A percentile compares a stretch with the other conserved stretches of the same genome.
Evolutionary conservation across 345 rosid genomes (phyloP).

Genomic region (Punica granatum): DNA sequence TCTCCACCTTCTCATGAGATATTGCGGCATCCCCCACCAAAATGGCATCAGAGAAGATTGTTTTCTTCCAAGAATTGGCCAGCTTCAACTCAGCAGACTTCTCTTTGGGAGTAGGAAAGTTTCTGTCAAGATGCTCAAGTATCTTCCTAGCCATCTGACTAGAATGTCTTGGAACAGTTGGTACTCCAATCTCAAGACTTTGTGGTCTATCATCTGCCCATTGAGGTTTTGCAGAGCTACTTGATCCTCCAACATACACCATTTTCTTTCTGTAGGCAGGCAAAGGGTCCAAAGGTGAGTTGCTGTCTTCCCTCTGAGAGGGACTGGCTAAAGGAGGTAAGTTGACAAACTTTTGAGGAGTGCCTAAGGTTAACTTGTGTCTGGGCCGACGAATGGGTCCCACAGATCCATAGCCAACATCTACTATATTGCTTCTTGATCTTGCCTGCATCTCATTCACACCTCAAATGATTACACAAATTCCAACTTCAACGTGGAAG

Average conservation of each 20-base stretch:
- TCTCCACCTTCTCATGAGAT: not conserved
- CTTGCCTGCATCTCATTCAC: constrained; percentile 20
- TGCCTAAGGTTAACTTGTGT: constrained; percentile 26
- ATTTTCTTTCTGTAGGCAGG: constrained; percentile 29
- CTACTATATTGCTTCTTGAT: constrained; percentile 32
- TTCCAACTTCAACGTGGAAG: not conserved
- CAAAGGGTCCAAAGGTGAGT: constrained; percentile 18
- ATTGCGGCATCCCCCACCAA: not conserved
- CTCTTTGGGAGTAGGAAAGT: constrained; percentile 50
- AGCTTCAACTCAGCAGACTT: constrained; percentile 68
- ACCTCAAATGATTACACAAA: not conserved
- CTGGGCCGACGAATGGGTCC: constrained; percentile 67
- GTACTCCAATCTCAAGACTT: constrained; percentile 34
- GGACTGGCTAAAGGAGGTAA: constrained; percentile 28
- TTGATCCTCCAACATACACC: constrained; percentile 38
- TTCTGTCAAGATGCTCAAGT: constrained; percentile 73
- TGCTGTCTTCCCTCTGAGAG: constrained; percentile 29
- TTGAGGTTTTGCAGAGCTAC: constrained; percentile 27
- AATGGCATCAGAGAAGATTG: constrained; percentile 28
- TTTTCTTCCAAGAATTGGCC: constrained; percentile 49
- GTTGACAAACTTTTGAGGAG: constrained; percentile 29
- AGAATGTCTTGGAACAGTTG: constrained; percentile 64
- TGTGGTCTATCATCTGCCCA: constrained; percentile 24
- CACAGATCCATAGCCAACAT: constrained; percentile 41
- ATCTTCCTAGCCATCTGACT: constrained; percentile 72